Conservation (phyloP, 2,329 filamentous ascomycete species). For the Penicillium glabrum region DNA sequence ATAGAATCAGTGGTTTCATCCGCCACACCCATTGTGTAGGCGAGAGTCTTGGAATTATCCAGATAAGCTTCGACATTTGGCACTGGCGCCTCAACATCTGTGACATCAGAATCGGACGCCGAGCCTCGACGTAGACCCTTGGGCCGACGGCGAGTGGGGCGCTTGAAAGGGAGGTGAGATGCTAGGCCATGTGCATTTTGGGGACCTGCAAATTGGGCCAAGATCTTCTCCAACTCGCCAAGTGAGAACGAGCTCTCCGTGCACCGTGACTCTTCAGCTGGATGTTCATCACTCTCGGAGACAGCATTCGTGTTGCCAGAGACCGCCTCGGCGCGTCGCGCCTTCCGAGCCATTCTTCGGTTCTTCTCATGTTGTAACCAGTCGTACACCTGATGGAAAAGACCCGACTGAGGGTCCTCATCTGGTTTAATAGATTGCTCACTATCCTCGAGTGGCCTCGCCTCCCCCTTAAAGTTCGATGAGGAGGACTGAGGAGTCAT, state of each 20-base stretch:
- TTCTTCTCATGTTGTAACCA: conserved; percentile 81
- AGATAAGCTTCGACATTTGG: conserved; percentile 80
- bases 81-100: conserved; percentile 78
- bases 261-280: conserved; percentile 35
- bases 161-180: conserved; percentile 20
- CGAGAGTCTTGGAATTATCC: conserved; percentile 86
- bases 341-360: conserved; percentile 61
- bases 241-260: conserved; percentile 73
- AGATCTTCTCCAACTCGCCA: conserved; percentile 76
- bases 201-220: conserved; percentile 40
- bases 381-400: conserved; percentile 73
- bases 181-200: conserved; percentile 25
- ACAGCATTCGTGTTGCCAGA: conserved; percentile 39
- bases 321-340: conserved; percentile 43
- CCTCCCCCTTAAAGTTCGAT: conserved; percentile 22
- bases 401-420: conserved; percentile 33
- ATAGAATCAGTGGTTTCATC: conserved; percentile 45
- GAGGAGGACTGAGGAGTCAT: conserved; percentile 26
- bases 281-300: conserved; percentile 34
- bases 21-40: conserved; percentile 61
- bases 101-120: conserved; percentile 83
- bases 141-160: conserved; percentile 33
- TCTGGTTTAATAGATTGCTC: conserved; percentile 26
- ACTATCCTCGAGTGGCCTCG: conserved; percentile 24
- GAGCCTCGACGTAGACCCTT: conserved; percentile 44